Conservation (phyloP, 768 basidiomycete species). For the Hemileccinum rubropunctum region DNA sequence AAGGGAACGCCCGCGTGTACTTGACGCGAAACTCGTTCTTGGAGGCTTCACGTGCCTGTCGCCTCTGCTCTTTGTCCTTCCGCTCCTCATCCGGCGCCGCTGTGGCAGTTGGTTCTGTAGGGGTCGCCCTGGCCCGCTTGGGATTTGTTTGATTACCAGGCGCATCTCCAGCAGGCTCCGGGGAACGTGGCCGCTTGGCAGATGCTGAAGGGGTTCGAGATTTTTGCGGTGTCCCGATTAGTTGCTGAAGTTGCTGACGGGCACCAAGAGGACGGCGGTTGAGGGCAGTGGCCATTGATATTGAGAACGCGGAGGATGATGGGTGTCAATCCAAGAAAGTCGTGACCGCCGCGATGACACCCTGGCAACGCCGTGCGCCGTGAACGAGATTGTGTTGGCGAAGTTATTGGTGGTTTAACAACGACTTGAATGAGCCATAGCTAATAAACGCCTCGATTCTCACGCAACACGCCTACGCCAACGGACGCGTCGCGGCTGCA, state of each 20-base stretch:
- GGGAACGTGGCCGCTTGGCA: conserved; percentile 50
- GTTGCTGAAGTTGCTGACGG: conserved; percentile 39
- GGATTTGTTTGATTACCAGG: conserved; percentile 20
- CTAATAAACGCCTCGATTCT: conserved; percentile 19
- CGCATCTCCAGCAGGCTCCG: conserved; percentile 41
- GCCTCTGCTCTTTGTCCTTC: conserved; percentile 47
- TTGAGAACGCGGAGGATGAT: not conserved
- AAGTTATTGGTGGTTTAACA: conserved; percentile 7
- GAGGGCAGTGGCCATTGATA: conserved; percentile 41
- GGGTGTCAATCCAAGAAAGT: conserved; percentile 5
- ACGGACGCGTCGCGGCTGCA: conserved; percentile 21
- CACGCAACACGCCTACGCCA: conserved; percentile 25
- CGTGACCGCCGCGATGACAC: not conserved
- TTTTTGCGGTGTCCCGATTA: conserved; percentile 34
- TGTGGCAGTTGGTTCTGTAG: conserved; percentile 19
- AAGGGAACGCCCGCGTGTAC: conserved; percentile 82
- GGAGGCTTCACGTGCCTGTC: conserved; percentile 51
- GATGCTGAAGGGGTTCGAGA: conserved; percentile 33
- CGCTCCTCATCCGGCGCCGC: conserved; percentile 35
- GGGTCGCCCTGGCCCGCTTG: conserved; percentile 46
- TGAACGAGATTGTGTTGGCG: not conserved
- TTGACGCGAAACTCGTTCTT: conserved; percentile 77
- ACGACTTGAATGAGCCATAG: not conserved
- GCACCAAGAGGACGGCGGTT: conserved; percentile 49
- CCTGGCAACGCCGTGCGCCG: not conserved